These are phyloP conservation scores for Pseudomonodictys pantanalensis DNA, from an alignment of 495 filamentous ascomycete species.

Conservation along the genomic window DNA sequence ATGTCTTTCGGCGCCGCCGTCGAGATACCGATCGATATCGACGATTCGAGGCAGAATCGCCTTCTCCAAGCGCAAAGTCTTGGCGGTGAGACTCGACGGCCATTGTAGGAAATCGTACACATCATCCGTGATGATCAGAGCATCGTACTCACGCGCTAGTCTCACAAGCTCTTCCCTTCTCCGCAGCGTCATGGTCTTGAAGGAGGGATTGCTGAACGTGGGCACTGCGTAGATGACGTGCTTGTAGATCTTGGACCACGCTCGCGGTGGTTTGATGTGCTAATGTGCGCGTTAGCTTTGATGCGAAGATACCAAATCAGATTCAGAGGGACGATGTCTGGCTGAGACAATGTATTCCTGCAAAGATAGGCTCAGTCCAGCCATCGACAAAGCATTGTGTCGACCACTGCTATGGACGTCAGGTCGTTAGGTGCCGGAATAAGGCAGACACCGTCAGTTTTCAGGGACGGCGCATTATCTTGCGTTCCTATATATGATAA, in stretches of 20 bases:
- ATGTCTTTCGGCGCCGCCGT: conserved; percentile 46
- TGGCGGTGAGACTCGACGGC: conserved; percentile 44
- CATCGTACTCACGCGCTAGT: conserved; percentile 70
- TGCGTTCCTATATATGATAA: too few species aligned
- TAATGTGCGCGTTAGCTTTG: conserved; percentile 11
- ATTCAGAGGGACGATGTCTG: neutral
- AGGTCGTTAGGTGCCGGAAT: too few species aligned
- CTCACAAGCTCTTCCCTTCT: conserved; percentile 61
- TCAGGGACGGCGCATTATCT: too few species aligned
- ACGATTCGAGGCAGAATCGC: conserved; percentile 66
- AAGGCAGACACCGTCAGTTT: too few species aligned
- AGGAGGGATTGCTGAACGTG: conserved; percentile 78
- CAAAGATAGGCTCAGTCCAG: too few species aligned
- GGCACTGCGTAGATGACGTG: conserved; percentile 83
- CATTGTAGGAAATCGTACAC: conserved; percentile 89
- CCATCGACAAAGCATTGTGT: too few species aligned
- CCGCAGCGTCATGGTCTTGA: conserved; percentile 64
- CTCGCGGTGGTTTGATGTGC: conserved; percentile 23
- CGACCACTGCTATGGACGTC: too few species aligned
- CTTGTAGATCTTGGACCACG: conserved; percentile 65
- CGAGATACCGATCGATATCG: conserved; percentile 67
- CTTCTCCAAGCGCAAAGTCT: conserved; percentile 34
- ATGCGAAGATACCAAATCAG: neutral
- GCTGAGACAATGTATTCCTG: too few species aligned
- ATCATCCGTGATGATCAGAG: conserved; percentile 79